A percentile compares a stretch with the other conserved stretches of the same genome.
These are phyloP conservation scores for Colletotrichum sp. DNA, from an alignment of 2,329 filamentous ascomycete genomes.

Conservation along the genomic window DNA sequence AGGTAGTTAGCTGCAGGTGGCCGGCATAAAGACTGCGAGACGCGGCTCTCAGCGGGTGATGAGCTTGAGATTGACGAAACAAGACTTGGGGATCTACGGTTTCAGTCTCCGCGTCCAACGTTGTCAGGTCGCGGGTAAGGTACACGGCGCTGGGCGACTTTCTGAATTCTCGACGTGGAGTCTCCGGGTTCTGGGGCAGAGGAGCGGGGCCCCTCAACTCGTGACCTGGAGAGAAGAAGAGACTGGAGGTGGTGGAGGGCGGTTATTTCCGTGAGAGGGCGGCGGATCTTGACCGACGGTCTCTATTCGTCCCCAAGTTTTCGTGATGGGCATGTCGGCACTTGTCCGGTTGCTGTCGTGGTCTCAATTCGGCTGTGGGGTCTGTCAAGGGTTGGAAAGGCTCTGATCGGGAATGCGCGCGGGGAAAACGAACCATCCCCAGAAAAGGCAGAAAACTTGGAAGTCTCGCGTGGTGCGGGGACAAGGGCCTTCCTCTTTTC, in stretches of 20 bases:
- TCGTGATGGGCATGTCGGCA: neutral
- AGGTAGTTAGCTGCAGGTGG: neutral
- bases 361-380: neutral
- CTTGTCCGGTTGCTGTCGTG: neutral
- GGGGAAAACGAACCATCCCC: neutral
- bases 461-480: neutral
- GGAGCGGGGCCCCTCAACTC: neutral
- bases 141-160: neutral
- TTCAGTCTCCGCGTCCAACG: neutral
- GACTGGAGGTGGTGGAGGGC: neutral
- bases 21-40: constrained; percentile 4
- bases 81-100: neutral
- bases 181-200: neutral
- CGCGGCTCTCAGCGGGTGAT: neutral
- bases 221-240: neutral
- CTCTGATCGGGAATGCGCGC: neutral
- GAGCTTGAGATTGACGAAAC: neutral
- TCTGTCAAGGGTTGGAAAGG: neutral
- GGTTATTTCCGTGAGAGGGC: neutral
- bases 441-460: neutral
- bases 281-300: neutral
- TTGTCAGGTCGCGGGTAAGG: neutral
- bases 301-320: neutral
- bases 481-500: neutral
- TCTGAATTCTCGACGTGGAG: neutral